phyloP scores from a whole-genome alignment of 345 rosid species.

The Ricinus communis region DNA sequence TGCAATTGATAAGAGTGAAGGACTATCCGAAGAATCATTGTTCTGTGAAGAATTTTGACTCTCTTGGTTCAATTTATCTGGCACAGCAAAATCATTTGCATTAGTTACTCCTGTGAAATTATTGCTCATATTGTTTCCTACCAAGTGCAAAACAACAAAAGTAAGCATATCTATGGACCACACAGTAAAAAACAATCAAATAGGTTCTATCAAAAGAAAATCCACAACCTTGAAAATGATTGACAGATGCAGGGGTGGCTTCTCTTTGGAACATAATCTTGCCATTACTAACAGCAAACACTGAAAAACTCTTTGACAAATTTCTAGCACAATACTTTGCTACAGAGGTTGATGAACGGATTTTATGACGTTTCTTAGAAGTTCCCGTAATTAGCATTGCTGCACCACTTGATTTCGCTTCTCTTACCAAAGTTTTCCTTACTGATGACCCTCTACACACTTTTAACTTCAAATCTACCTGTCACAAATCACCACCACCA shows the following conservation, averaged over 20 bases:
- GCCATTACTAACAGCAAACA: conserved; percentile 72
- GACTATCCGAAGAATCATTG: conserved; percentile 14
- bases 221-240: conserved; percentile 34
- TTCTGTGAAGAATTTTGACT: conserved; percentile 15
- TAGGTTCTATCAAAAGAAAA: background rate
- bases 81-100: conserved; percentile 12
- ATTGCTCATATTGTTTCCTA: too few relatives aligned
- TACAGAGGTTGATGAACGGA: conserved; percentile 58
- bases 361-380: conserved; percentile 47
- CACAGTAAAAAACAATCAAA: too few relatives aligned
- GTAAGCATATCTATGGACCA: background rate
- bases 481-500: conserved; percentile 14
- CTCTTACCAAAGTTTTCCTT: conserved; percentile 64
- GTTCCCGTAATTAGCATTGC: conserved; percentile 67
- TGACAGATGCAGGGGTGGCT: conserved; percentile 37
- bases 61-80: conserved; percentile 24
- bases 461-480: conserved; percentile 93
- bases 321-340: conserved; percentile 85
- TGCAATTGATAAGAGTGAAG: background rate
- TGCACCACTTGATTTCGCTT: conserved; percentile 59
- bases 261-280: conserved; percentile 71
- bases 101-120: conserved; percentile 7
- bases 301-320: conserved; percentile 53
- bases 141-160: too few relatives aligned
- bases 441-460: conserved; percentile 76